These are phyloP conservation scores for Yamadazyma ubonensis DNA, from an alignment of 805 yeast genomes.

Conservation along the genomic window DNA sequence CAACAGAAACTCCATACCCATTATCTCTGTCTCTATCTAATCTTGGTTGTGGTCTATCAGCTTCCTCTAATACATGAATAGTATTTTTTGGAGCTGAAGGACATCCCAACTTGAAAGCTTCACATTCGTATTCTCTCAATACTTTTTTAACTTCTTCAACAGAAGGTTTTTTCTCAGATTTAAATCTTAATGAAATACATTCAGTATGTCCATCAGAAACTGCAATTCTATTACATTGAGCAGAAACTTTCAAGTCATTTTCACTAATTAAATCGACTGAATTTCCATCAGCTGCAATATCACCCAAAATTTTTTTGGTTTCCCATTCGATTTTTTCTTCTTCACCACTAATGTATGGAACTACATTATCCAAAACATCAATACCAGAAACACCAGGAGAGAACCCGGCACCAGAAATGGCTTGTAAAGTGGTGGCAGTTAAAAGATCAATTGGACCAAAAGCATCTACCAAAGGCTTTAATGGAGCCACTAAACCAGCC, in stretches of 20 bases:
- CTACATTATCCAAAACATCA: constrained; percentile 90
- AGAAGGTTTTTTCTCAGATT: constrained; percentile 79
- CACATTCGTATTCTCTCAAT: constrained; percentile 74
- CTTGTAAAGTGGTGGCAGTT: constrained; percentile 91
- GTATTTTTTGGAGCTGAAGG: constrained; percentile 91
- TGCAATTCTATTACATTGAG: constrained; percentile 96
- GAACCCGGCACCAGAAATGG: constrained; percentile 97
- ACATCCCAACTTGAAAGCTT: constrained; percentile 76
- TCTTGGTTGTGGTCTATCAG: constrained; percentile 96
- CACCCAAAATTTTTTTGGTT: constrained; percentile 89
- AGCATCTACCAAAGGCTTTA: constrained; percentile 85
- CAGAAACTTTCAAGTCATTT: constrained; percentile 80
- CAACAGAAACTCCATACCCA: constrained; percentile 93
- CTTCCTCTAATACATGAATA: constrained; percentile 87
- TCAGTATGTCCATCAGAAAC: constrained; percentile 98
- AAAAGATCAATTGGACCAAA: constrained; percentile 89
- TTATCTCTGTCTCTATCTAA: constrained; percentile 92
- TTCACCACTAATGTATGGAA: constrained; percentile 94
- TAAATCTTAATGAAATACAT: constrained; percentile 84
- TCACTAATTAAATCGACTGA: constrained; percentile 59
- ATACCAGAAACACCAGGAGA: constrained; percentile 97
- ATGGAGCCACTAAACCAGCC: constrained; percentile 95
- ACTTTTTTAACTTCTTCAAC: constrained; percentile 74
- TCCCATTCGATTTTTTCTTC: constrained; percentile 99
- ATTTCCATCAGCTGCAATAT: constrained; percentile 48